Base-by-base conservation (phyloP, 805 yeast genomes). In the Lachancea quebecensis region DNA sequence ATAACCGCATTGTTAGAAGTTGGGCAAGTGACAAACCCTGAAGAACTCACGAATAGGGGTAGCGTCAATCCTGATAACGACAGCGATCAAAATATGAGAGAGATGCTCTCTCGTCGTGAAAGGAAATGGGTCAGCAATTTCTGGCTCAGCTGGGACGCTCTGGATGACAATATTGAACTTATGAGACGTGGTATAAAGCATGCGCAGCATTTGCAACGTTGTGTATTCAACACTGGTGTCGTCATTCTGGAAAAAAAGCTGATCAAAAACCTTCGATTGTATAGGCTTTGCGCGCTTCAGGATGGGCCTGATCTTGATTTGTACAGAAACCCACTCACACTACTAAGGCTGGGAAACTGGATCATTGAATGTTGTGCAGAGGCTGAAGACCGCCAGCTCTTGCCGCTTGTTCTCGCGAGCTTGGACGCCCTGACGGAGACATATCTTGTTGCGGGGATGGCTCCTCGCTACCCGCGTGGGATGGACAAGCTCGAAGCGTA, bases 271-370 rank as follows among this genome's bases (percentile, higher is more conserved):
- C 72, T 93, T 48, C 72, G 89, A 39, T 74, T 87, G 15, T 93
- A 85, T 62, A 72, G 96, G 47, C 71, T 93, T 40, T 95, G 95
- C 38, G 95, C 93, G 9, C 65, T 95, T 35, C 86, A 83, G 50
- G 98, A 90, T 58, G 95, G 89, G 1, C 93, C 95, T 4, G 93
- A 87, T 56, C 69, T 87, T 25, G 77, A 73, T 27, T 67, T 86
- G 42, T 91, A 88, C 64, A 76, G 76, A 53, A 95, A 93, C 62
- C 99, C 99, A 3, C 67, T 93, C 47, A 86, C 95, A 38, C 66
- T 95, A 38, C 70, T 87, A 34, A 78, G 95, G 53, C 69, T 93
- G 21, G 98, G 97, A 0, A 77, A 80, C 47, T 95, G 99, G 99
- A 71, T 93, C 3, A 68, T 88, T 38, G 98, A 95, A 59, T 82